These are phyloP conservation scores for Cardamine occulta DNA, from an alignment of 345 rosid species.

Conservation along the genomic window DNA sequence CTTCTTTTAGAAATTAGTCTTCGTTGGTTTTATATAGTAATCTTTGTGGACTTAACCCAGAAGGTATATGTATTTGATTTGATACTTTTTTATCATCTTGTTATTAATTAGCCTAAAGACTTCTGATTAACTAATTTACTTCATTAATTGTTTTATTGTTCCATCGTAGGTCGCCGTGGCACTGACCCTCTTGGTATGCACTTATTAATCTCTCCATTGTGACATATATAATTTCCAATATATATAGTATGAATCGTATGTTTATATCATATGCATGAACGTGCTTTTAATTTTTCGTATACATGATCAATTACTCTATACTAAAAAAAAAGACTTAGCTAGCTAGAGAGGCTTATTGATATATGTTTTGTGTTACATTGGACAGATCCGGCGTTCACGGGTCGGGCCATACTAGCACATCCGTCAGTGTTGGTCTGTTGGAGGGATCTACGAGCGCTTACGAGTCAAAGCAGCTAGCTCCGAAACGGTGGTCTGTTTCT, in stretches of 20 bases:
- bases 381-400: slow-evolving; percentile 29
- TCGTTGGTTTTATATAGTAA: too few species aligned
- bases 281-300: too few species aligned
- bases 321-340: too few species aligned
- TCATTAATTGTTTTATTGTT: neutral
- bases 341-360: too few species aligned
- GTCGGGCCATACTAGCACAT: slow-evolving; percentile 8
- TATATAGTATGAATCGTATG: too few species aligned
- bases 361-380: slow-evolving; percentile 4
- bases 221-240: neutral
- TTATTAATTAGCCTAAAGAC: too few species aligned
- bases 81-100: too few species aligned
- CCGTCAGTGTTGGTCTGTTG: slow-evolving; percentile 35
- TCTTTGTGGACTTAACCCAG: too few species aligned
- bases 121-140: too few species aligned
- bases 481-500: slow-evolving; percentile 37
- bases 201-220: neutral
- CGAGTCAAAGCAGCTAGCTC: slow-evolving; percentile 34
- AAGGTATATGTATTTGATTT: too few species aligned
- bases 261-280: too few species aligned
- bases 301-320: too few species aligned
- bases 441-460: slow-evolving; percentile 26
- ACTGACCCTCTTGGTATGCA: slow-evolving; percentile 31
- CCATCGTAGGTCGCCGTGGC: slow-evolving; percentile 11
- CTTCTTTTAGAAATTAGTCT: slow-evolving; percentile 1